phyloP scores from a whole-genome alignment of 805 yeast species.

The Myxozyma sirexii region DNA sequence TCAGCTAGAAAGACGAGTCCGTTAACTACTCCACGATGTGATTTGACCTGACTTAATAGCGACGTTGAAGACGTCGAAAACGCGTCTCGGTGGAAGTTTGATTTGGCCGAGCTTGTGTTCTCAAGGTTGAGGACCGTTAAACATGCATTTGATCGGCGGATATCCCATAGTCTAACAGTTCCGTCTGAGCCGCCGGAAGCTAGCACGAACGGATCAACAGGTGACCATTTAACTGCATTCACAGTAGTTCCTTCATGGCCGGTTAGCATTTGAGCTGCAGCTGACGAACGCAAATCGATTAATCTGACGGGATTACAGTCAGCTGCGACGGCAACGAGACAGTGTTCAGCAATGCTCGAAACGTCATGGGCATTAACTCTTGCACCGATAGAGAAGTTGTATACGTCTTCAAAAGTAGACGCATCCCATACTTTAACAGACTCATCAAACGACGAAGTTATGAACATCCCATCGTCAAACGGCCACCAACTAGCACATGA shows the following conservation, averaged over 20 bases:
- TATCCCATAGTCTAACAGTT: conserved; percentile 81
- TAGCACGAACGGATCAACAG: conserved; percentile 58
- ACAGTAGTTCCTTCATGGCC: conserved; percentile 41
- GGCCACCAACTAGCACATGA: conserved; percentile 88
- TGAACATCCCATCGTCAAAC: conserved; percentile 79
- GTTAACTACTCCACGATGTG: conserved; percentile 79
- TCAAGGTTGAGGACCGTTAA: conserved; percentile 64
- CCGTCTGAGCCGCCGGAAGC: conserved; percentile 86
- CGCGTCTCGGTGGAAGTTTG: background rate
- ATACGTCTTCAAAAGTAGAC: conserved; percentile 62
- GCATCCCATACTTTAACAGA: conserved; percentile 83
- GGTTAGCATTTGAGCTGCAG: conserved; percentile 30
- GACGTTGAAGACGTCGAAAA: conserved; percentile 23
- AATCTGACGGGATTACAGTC: conserved; percentile 72
- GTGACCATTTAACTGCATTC: conserved; percentile 73
- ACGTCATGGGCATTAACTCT: conserved; percentile 71
- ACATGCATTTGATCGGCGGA: conserved; percentile 67
- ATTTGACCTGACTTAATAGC: conserved; percentile 46
- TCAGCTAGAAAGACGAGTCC: conserved; percentile 72
- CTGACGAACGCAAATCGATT: conserved; percentile 29
- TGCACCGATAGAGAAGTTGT: conserved; percentile 62
- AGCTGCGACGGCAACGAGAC: conserved; percentile 68
- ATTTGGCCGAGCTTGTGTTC: conserved; percentile 19
- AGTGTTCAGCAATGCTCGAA: conserved; percentile 47
- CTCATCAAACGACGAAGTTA: conserved; percentile 78